Evolutionary conservation across 1,284 basidiomycete species (phyloP), one percentile per base, ranked within the genome.

Genomic region (Boletus semigastroideus): DNA sequence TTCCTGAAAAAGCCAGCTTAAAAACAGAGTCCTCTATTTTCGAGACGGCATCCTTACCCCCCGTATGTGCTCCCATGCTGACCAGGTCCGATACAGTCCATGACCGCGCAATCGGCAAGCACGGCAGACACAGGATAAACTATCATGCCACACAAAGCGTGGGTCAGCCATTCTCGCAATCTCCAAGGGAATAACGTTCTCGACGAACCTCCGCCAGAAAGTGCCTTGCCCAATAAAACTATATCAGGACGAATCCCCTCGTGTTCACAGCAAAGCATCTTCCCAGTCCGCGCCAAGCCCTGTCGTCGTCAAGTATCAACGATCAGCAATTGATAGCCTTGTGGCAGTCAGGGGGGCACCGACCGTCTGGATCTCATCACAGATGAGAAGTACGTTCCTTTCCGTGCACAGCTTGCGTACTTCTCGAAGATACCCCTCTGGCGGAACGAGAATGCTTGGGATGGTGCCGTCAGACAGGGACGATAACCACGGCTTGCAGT

Each of bases 1-100:
- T 98, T 98, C 37, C 92, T 92, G 39, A 43, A 3, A 37, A 44
- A 39, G 6, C 3, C 3, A 28, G 16, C 16, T 40, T n/a, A 39
- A 37, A 25, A 13, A 46, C 17, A 14, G 43, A 22, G 20, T 13
- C 42, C 22, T 25, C 25, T 28, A 27, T 42, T 17, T 16, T 28
- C 28, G 40, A 41, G 47, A 22, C 43, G 38, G 48, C 28, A 17
- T 43, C 34, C 83, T 55, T 59, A 90, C 87, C 92, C 93, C 63
- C 92, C 93, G 57, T 94, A 95, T 0, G 96, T 98, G 62, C 89
- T 92, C n/a, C 95, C 94, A 65, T 98, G 97, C 74, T 98, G 94
- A 55, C 96, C 95, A n/a, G 96, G 94, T 58, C 87, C 80, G 69
- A 99, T 96, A 74, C 88, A 92, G 28, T 95, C 85, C 94, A 99